phyloP scores from a whole-genome alignment of 345 rosid species.

The Linum tenue region DNA sequence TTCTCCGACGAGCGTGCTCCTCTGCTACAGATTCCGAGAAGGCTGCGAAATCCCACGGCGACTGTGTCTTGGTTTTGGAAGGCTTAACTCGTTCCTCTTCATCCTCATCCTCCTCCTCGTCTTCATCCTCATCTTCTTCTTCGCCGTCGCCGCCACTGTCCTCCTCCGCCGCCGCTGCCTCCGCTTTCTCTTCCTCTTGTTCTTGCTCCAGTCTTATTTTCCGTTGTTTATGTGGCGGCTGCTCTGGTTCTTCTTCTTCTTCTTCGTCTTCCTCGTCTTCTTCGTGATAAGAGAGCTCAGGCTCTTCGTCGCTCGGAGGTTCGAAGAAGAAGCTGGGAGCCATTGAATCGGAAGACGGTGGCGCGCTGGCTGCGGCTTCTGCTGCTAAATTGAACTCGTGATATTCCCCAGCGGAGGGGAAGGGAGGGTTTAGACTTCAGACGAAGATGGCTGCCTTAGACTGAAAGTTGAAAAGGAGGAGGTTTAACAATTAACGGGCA shows the following conservation, averaged over 20 bases:
- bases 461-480: too few relatives aligned
- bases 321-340: slow-evolving; percentile 46
- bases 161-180: slow-evolving; percentile 23
- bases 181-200: slow-evolving; percentile 19
- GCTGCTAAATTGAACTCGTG: background rate
- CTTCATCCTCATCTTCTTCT: background rate
- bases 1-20: slow-evolving; percentile 84
- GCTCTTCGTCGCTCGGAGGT: slow-evolving; percentile 63
- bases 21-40: slow-evolving; percentile 78
- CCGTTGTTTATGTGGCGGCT: background rate
- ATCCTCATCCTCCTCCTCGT: slow-evolving; percentile 8
- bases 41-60: slow-evolving; percentile 88
- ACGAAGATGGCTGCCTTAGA: too few relatives aligned
- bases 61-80: slow-evolving; percentile 31
- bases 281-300: slow-evolving; percentile 22
- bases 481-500: too few relatives aligned
- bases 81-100: slow-evolving; percentile 24
- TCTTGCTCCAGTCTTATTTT: slow-evolving; percentile 7
- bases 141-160: slow-evolving; percentile 1
- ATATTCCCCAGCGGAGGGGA: too few relatives aligned
- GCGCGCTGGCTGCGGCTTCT: background rate
- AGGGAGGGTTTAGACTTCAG: too few relatives aligned
- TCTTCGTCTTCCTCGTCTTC: slow-evolving; percentile 21
- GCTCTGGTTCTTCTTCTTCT: slow-evolving; percentile 1
- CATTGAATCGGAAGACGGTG: slow-evolving; percentile 23